phyloP scores from a whole-genome alignment of 306 rosid species.

The Trifolium dubium region DNA sequence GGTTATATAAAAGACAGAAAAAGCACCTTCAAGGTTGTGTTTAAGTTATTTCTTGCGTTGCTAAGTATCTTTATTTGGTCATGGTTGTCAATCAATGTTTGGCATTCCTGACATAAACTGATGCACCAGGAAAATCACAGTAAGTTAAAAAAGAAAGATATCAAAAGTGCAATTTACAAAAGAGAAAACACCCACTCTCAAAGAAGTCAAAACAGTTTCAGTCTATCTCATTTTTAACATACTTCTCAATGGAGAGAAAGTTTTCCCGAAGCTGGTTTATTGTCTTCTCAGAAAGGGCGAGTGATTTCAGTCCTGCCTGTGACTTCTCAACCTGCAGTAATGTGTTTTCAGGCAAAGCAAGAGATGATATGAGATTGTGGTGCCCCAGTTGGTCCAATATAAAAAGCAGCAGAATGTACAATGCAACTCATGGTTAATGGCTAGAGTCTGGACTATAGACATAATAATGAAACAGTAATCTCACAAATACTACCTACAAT shows the following conservation, averaged over 20 bases:
- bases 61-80: slow-evolving; percentile 99
- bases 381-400: slow-evolving; percentile 33
- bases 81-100: slow-evolving; percentile 90
- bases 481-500: slow-evolving; percentile 27
- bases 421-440: slow-evolving; percentile 23
- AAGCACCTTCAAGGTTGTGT: slow-evolving; percentile 90
- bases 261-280: slow-evolving; percentile 81
- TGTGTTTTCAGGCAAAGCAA: slow-evolving; percentile 37
- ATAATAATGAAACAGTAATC: slow-evolving; percentile 10
- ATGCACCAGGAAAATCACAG: slow-evolving; percentile 46
- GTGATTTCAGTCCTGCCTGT: slow-evolving; percentile 82
- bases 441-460: slow-evolving; percentile 6
- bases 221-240: slow-evolving; percentile 50
- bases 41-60: slow-evolving; percentile 94
- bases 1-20: slow-evolving; percentile 26
- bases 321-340: slow-evolving; percentile 90
- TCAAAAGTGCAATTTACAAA: slow-evolving; percentile 13
- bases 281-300: slow-evolving; percentile 70
- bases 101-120: slow-evolving; percentile 95
- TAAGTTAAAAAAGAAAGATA: slow-evolving; percentile 40
- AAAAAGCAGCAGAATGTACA: slow-evolving; percentile 25
- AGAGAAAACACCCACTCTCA: slow-evolving; percentile 31
- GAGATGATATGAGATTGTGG: slow-evolving; percentile 31
- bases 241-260: slow-evolving; percentile 91
- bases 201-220: slow-evolving; percentile 31